Base-by-base conservation (phyloP, 225 moss, liverwort and hornwort genomes). In the Polytrichum commune region DNA sequence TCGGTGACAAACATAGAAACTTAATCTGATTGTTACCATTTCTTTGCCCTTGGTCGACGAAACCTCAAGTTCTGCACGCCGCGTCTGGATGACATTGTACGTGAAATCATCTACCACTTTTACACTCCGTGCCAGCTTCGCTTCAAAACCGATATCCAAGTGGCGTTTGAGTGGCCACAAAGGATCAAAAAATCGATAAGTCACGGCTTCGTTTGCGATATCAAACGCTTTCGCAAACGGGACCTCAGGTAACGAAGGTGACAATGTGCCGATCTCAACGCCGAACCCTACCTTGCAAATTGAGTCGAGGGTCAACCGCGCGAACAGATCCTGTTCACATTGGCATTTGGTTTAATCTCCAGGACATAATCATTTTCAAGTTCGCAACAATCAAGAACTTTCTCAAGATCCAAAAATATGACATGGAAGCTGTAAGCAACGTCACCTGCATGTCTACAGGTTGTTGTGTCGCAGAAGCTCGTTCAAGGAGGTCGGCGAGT, bases 301-400 rank as follows among this genome's bases (percentile, higher is more conserved):
- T 25, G 85, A 77, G 13, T 90, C 90, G 1, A 90, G 74, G 0
- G 90, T 90, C 54, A 90, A 76, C 55, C 90, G 75, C 82, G 80
- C 78, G 67, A 90, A 88, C 2, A 88, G 63, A 64, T 85, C 85
- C 90, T 90, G 78, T 60, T 62, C 46, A 46, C 35, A 46, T 16
- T 2, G 4, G 46, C 46, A 13, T 4, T 26, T 46, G 46, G 46
- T 46, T 46, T 16, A 46, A 13, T 46, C 46, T 46, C 46, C 46
- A 46, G 46, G 46, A 10, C 0, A 46, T 10, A 46, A 13, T 46
- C 46, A 13, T 46, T 46, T 4, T 46, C 46, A 13, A 13, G 38
- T 38, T 13, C 13, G 38, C 38, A 38, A 13, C 13, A 13, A 38
- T 13, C 13, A 1, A 46, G 3, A 46, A 10, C 38, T 38, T 38